Evolutionary conservation across 345 rosid species (phyloP), one percentile per base, ranked within the genome.

Genomic region (Aegle marmelos): DNA sequence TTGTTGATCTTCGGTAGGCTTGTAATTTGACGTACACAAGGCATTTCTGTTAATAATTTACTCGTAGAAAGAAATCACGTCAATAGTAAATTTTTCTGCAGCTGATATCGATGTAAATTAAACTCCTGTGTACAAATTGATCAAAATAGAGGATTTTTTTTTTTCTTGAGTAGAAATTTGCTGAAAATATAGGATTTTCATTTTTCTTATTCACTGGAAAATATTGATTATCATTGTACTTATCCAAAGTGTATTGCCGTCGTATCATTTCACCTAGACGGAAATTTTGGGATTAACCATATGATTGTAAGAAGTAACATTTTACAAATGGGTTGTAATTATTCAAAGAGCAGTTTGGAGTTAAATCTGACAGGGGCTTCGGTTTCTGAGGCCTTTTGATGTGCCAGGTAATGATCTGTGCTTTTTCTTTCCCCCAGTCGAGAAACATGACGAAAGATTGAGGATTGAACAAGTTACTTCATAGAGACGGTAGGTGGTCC

Each of bases 1-100:
- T 97, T 75, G 81, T 94, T 58, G 98, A 94, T 89, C 99, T 97
- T 76, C 94, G 98, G 74, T 94, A 70, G 90, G 85, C 75, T 45
- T 70, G 74, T 60, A 68, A 61, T 61, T 45, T 22, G 56, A 72
- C 3, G 19, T 48, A 6, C 41, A 22, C 19, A 31, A 68, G 74
- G 73, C 66, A 10, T 63, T 61, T 50, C 31, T 45, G 73, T 37
- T 56, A 57, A 68, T 58, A 67, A 19, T 50, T 45, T 58, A n/a
- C 10, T 36, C 11, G 2, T 1, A 2, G 6, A 62, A 53, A 9
- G 54, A 50, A 50, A 50, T 63, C 57, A 24, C 17, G 60, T 31
- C 27, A 31, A 14, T 6, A 8, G 22, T 25, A 19, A 9, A 68
- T 73, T 19, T 67, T 68, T 11, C 53, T 53, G 37, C 27, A 9